Evolutionary conservation across 2,329 filamentous ascomycete genomes (phyloP), one percentile per base, ranked within the genome.

Genomic region (Colletotrichum tanaceti): DNA sequence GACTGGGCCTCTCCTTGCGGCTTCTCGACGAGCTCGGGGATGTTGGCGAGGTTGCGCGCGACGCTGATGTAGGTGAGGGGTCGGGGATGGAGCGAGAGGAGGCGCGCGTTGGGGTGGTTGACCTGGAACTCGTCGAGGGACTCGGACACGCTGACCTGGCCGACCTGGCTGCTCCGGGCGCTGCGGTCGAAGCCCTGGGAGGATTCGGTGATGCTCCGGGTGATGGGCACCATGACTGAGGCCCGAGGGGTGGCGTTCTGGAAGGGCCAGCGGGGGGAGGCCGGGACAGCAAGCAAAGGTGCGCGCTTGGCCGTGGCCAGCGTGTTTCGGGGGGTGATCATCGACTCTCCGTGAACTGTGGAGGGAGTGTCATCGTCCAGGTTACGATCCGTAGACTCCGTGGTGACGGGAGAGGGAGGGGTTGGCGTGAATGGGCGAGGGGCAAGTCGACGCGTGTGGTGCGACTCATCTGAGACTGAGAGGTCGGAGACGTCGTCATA

Each of bases 111-210:
- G 9, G 66, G 66, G 39, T 69, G 66, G 4, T 41, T 61, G 62
- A 61, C 22, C 38, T 69, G 66, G 22, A 69, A 69, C 38, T 69
- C 66, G 22, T 69, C 66, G 18, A 66, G 50, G 2, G 66, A 69
- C 44, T 69, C 66, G 1, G 55, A 44, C 16, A 69, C 38, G 38
- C 66, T 69, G 49, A 69, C 62, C 22, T 61, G 32, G 11, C 55
- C 55, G 6, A 52, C 41, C 2, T 35, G 52, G 9, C 39, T 69
- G 38, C 4, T 14, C 18, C 14, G 59, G 14, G 18, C 11, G 20
- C 39, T 22, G 2, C 1, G 20, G 22, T 47, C 41, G 9, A 24
- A n/a, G 14, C 2, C 20, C 5, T 57, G 20, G n/a, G 63, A 54
- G 9, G 50, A 60, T 0, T 16, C 49, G 4, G 66, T 66, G 28